Conservation (phyloP, 768 basidiomycete species). For the Auriculariales sp. region DNA sequence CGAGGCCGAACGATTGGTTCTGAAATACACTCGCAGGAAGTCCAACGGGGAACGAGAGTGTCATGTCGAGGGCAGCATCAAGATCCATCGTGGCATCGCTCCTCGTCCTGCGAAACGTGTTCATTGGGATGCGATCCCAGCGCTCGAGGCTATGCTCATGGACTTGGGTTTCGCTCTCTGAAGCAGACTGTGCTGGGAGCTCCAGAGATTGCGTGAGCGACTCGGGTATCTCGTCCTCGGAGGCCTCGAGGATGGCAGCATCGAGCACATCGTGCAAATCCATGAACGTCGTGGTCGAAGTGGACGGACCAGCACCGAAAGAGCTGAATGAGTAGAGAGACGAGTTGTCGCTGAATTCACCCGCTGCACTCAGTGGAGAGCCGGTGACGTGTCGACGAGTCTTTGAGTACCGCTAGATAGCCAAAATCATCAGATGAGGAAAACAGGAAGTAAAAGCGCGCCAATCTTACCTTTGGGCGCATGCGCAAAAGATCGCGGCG, state of each 20-base stretch:
- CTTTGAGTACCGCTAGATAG: not conserved
- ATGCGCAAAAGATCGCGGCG: too few relatives aligned
- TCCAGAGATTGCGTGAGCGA: conserved; percentile 25
- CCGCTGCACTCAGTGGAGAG: not conserved
- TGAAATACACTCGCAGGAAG: not conserved
- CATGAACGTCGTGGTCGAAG: conserved; percentile 23
- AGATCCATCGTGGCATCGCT: conserved; percentile 10
- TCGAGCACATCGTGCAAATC: conserved; percentile 68
- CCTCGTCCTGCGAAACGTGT: conserved; percentile 54
- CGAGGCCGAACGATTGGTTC: not conserved
- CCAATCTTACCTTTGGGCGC: too few relatives aligned
- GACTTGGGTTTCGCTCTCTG: not conserved
- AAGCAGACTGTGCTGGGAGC: not conserved
- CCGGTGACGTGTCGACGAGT: not conserved
- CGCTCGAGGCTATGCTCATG: conserved; percentile 39
- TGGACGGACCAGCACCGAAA: not conserved
- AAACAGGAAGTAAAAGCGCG: too few relatives aligned
- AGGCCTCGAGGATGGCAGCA: conserved; percentile 43
- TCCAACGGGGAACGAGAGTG: not conserved
- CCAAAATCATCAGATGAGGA: too few relatives aligned
- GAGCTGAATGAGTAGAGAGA: not conserved
- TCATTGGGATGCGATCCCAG: conserved; percentile 64
- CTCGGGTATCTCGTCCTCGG: not conserved
- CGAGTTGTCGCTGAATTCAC: not conserved
- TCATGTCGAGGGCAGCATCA: not conserved